phyloP scores from a whole-genome alignment of 2,329 filamentous ascomycete genomes.

The Bipolaris zeicola region DNA sequence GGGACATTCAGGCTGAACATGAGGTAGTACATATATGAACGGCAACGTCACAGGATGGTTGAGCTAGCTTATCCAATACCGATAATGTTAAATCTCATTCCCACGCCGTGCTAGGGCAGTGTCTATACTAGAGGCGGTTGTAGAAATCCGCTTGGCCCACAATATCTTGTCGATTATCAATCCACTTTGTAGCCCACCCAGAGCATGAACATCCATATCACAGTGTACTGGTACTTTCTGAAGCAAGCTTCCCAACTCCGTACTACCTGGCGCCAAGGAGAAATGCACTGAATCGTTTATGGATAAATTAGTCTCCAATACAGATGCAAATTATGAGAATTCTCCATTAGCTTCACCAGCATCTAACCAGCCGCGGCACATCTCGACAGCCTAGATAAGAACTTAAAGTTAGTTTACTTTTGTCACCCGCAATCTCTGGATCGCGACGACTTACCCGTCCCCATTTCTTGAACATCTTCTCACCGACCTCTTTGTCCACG shows the following conservation, averaged over 20 bases:
- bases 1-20: constrained; percentile 23
- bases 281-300: constrained; percentile 26
- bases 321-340: constrained; percentile 31
- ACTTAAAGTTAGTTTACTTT: constrained; percentile 9
- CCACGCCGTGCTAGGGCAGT: constrained; percentile 1
- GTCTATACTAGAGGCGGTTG: neutral
- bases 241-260: constrained; percentile 2
- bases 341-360: constrained; percentile 48
- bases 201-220: neutral
- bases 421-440: neutral
- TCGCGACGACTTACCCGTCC: constrained; percentile 53
- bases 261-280: neutral
- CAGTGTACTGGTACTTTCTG: neutral
- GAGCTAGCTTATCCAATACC: neutral
- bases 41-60: constrained; percentile 1
- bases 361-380: constrained; percentile 75
- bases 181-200: neutral
- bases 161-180: neutral
- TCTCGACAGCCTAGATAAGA: constrained; percentile 65
- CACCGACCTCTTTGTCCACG: constrained; percentile 63
- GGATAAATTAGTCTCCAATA: constrained; percentile 34
- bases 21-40: constrained; percentile 13
- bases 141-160: neutral
- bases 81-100: neutral
- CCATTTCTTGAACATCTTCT: constrained; percentile 72